phyloP scores from a whole-genome alignment of 805 yeast genomes.

The Ogataea pignaliae region DNA sequence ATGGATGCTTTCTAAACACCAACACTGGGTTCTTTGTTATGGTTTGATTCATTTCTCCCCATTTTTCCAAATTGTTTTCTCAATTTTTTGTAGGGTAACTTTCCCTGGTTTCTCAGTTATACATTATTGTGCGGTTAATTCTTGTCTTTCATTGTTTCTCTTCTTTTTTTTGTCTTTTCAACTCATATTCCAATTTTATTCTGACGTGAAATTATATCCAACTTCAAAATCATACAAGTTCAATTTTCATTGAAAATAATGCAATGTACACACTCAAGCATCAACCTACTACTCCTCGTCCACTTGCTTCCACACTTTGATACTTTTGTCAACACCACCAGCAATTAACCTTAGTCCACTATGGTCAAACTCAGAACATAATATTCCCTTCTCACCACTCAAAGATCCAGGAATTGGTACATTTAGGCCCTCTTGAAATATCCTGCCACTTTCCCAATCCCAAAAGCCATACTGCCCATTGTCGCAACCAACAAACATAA shows the following conservation, averaged over 20 bases:
- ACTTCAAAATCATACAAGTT: too few relatives aligned
- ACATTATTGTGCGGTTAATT: too few relatives aligned
- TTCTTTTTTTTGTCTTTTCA: too few relatives aligned
- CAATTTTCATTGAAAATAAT: too few relatives aligned
- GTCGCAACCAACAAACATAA: slow-evolving; percentile 78
- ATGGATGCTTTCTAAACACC: slow-evolving; percentile 74
- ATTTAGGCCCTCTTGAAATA: slow-evolving; percentile 51
- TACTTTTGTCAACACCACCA: slow-evolving; percentile 86
- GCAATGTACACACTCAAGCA: too few relatives aligned
- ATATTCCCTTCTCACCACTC: slow-evolving; percentile 62
- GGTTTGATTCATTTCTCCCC: background rate
- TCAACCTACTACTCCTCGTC: slow-evolving; percentile 16
- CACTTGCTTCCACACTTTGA: slow-evolving; percentile 65
- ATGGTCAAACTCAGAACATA: slow-evolving; percentile 69
- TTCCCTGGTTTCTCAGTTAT: background rate
- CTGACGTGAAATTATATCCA: too few relatives aligned
- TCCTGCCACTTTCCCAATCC: slow-evolving; percentile 70
- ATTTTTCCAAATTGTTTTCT: background rate
- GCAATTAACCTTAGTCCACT: slow-evolving; percentile 80
- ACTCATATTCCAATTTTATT: too few relatives aligned
- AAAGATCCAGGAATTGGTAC: slow-evolving; percentile 66
- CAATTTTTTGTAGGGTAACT: background rate
- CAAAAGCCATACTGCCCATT: slow-evolving; percentile 73
- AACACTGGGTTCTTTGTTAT: background rate
- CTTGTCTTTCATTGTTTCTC: too few relatives aligned